Evolutionary conservation across 1,139 yeast species (phyloP), one percentile per base, ranked within the genome.

Genomic region (Kodamaea plutei): DNA sequence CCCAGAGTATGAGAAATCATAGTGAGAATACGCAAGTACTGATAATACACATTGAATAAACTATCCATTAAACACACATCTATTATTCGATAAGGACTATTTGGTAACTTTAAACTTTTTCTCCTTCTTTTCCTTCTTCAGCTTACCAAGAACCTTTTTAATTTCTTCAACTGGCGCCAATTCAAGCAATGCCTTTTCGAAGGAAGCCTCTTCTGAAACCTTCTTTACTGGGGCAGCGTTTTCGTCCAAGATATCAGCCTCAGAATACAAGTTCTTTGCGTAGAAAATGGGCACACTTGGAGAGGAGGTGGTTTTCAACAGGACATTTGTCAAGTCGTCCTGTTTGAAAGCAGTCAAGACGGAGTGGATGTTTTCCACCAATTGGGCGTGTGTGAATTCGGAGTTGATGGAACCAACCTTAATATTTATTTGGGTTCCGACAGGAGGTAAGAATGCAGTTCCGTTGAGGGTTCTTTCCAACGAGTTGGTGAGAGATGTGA

Each of bases 211-310:
- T 9, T 30, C 35, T n/a, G 34, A 15, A 24, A 60, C 63, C 15
- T 52, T 43, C 23, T 56, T 58, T 28, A 42, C 50, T 20, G 55
- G 48, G 30, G 50, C 58, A 17, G 43, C 51, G 11, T 31, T 39
- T n/a, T 39, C 45, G 18, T 47, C 54, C 23, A 45, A 40, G 21
- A 54, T 48, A 40, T 59, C 65, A 10, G 50, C 51, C 5, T 59
- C 61, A 24, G 59, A 52, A 54, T 73, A 77, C 29, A 85, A 67
- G 37, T 67, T 69, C 22, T 81, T 81, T 28, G 82, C 66, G 50
- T 80, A 75, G 60, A 69, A 91, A 39, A 91, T 66, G 24, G 98
- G 97, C 49, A 91, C 66, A 13, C 91, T 75, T 16, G 96, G 96
- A 15, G 96, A 84, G 26, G 60, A 56, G 34, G 69, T 63, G 9